Conservation (phyloP, 345 rosid species). For the Laguncularia racemosa region DNA sequence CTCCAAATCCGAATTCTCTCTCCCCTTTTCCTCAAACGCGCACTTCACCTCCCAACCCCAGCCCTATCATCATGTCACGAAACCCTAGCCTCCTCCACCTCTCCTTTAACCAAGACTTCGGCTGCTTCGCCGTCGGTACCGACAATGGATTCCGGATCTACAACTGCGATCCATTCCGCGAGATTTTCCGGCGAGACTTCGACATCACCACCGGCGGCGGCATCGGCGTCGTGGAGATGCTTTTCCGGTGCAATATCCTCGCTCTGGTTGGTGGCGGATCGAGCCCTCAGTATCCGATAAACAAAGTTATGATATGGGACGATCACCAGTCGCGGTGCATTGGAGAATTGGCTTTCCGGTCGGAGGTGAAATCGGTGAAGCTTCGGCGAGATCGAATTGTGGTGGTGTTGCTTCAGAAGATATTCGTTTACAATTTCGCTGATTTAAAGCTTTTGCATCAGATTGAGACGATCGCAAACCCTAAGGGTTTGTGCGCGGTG, state of each 20-base stretch:
- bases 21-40: slow-evolving; percentile 3
- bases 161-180: slow-evolving; percentile 31
- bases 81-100: slow-evolving; percentile 21
- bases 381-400: slow-evolving; percentile 28
- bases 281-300: slow-evolving; percentile 17
- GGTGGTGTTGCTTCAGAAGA: slow-evolving; percentile 27
- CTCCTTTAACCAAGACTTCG: slow-evolving; percentile 42
- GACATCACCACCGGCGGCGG: slow-evolving; percentile 15
- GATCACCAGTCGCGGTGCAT: slow-evolving; percentile 25
- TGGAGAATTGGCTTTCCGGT: slow-evolving; percentile 36
- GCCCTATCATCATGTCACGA: slow-evolving; percentile 1
- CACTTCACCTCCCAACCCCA: slow-evolving; percentile 4
- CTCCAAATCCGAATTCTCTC: background rate
- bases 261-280: slow-evolving; percentile 31
- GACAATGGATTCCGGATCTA: slow-evolving; percentile 36
- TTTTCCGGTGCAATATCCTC: slow-evolving; percentile 28
- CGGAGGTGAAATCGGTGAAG: slow-evolving; percentile 33
- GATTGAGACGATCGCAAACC: slow-evolving; percentile 17
- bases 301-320: slow-evolving; percentile 40
- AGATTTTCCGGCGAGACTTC: slow-evolving; percentile 26
- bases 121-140: slow-evolving; percentile 33
- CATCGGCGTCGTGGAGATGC: slow-evolving; percentile 26
- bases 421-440: slow-evolving; percentile 29
- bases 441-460: slow-evolving; percentile 29
- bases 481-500: slow-evolving; percentile 37